Evolutionary conservation across 768 basidiomycete genomes (phyloP).

Genomic region (Leccinum broughii): DNA sequence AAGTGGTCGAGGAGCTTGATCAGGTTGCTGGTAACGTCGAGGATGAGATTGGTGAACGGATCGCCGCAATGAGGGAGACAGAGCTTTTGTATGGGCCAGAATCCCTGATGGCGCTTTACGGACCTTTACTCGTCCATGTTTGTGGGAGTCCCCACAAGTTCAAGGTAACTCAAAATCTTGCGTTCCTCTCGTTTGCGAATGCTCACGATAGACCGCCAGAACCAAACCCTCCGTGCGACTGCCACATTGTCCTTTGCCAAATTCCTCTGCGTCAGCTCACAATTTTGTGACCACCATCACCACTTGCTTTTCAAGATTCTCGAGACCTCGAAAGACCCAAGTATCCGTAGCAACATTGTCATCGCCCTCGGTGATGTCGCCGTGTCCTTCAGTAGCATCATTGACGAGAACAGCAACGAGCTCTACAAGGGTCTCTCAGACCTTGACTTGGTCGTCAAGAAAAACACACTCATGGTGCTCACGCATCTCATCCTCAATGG

Average conservation of each 20-base stretch:
- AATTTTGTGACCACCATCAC: conserved; percentile 91
- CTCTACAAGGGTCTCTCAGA: conserved; percentile 94
- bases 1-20: conserved; percentile 85
- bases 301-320: conserved; percentile 90
- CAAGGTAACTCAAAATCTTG: conserved; percentile 53
- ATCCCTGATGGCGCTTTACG: conserved; percentile 82
- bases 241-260: conserved; percentile 91
- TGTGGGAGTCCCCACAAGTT: conserved; percentile 89
- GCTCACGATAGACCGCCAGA: conserved; percentile 47
- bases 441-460: conserved; percentile 86
- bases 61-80: conserved; percentile 78
- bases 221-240: conserved; percentile 79
- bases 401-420: conserved; percentile 96
- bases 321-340: conserved; percentile 86
- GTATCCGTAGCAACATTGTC: conserved; percentile 93
- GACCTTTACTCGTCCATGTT: conserved; percentile 87
- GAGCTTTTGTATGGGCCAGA: conserved; percentile 84
- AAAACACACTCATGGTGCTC: conserved; percentile 98
- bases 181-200: not conserved
- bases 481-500: conserved; percentile 96
- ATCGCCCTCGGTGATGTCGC: conserved; percentile 98
- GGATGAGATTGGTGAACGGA: conserved; percentile 95
- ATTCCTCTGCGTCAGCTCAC: conserved; percentile 92
- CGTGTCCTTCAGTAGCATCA: conserved; percentile 94
- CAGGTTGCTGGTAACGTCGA: conserved; percentile 97